Evolutionary conservation across 768 basidiomycete species (phyloP).

Genomic region (Rickenella mellea): DNA sequence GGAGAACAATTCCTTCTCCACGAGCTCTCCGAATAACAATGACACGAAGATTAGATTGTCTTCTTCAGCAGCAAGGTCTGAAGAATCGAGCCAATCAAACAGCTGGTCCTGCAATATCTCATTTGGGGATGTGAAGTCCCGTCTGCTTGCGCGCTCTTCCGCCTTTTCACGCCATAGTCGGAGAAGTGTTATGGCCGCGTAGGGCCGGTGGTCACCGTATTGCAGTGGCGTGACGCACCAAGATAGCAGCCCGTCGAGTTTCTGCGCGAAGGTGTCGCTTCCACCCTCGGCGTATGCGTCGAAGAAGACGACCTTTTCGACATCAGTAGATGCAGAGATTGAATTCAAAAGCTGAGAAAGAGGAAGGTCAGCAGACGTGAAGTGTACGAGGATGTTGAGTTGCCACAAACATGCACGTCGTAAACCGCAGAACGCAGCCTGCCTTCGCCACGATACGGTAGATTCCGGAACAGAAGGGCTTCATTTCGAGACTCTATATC

Average conservation of each 20-base stretch:
- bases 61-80: slow-evolving; percentile 46
- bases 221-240: slow-evolving; percentile 78
- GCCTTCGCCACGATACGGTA: slow-evolving; percentile 52
- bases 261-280: slow-evolving; percentile 44
- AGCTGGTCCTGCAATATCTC: slow-evolving; percentile 65
- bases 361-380: not conserved
- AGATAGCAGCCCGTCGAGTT: slow-evolving; percentile 65
- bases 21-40: slow-evolving; percentile 61
- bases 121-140: slow-evolving; percentile 49
- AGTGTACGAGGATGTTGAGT: not conserved
- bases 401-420: slow-evolving; percentile 35
- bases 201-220: slow-evolving; percentile 74
- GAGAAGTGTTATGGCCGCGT: slow-evolving; percentile 64
- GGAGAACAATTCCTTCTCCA: slow-evolving; percentile 61
- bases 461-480: slow-evolving; percentile 63
- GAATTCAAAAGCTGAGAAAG: slow-evolving; percentile 60
- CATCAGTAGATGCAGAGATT: slow-evolving; percentile 55
- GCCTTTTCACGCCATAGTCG: slow-evolving; percentile 51
- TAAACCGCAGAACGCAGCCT: slow-evolving; percentile 52
- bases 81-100: slow-evolving; percentile 74
- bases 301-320: slow-evolving; percentile 52
- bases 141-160: slow-evolving; percentile 51
- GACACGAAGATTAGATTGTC: slow-evolving; percentile 52
- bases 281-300: slow-evolving; percentile 26
- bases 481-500: slow-evolving; percentile 74